These are phyloP conservation scores for Fusarium citri DNA, from an alignment of 2,329 filamentous ascomycete genomes.

Conservation along the genomic window DNA sequence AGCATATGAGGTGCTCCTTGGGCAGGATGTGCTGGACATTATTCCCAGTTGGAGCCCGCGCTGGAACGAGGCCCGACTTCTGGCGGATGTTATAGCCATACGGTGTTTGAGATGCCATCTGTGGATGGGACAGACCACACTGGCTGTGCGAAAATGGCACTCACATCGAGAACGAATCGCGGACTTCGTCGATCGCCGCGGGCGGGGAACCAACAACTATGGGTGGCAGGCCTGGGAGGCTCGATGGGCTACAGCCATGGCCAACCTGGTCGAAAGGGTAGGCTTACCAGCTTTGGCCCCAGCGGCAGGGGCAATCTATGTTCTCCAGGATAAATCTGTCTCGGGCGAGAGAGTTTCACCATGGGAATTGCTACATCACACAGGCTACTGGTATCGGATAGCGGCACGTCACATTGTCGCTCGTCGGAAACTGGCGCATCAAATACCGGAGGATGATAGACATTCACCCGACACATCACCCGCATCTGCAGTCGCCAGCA, in stretches of 20 bases:
- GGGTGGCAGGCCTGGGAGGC: constrained; percentile 96
- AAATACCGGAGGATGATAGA: constrained; percentile 70
- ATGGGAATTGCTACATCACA: constrained; percentile 73
- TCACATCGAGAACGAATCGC: constrained; percentile 78
- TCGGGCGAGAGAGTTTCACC: constrained; percentile 69
- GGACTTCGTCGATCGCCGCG: constrained; percentile 83
- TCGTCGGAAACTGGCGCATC: constrained; percentile 64
- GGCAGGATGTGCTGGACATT: constrained; percentile 85
- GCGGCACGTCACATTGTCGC: constrained; percentile 68
- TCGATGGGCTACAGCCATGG: constrained; percentile 74
- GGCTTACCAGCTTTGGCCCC: constrained; percentile 63
- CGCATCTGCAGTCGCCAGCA: constrained; percentile 60
- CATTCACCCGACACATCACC: constrained; percentile 61
- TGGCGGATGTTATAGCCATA: constrained; percentile 84
- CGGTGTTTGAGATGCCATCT: constrained; percentile 85
- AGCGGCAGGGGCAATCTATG: constrained; percentile 58
- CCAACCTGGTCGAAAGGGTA: constrained; percentile 67
- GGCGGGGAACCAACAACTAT: constrained; percentile 88
- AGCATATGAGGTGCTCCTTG: constrained; percentile 85
- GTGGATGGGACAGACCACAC: constrained; percentile 81
- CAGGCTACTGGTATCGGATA: constrained; percentile 74
- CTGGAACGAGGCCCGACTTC: constrained; percentile 91
- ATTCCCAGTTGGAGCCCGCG: constrained; percentile 90
- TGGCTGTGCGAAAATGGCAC: constrained; percentile 84
- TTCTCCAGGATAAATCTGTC: constrained; percentile 69